A percentile compares a stretch with the other conserved stretches of the same genome.
Evolutionary conservation across 345 rosid genomes (phyloP).

Genomic region (Hibiscus trionum): DNA sequence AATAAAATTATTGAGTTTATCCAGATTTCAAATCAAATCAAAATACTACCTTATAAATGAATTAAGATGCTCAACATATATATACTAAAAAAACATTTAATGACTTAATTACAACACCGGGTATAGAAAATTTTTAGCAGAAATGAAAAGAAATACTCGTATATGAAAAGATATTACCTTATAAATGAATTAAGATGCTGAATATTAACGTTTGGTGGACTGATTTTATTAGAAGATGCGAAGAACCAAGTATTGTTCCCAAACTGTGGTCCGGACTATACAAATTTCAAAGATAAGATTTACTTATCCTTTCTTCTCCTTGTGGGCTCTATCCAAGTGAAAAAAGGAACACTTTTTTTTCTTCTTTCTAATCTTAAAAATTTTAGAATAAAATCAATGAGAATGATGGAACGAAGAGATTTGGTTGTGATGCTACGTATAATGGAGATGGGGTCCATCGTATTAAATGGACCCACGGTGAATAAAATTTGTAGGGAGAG

Average conservation of each 20-base stretch:
- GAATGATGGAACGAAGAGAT: slow-evolving; percentile 9
- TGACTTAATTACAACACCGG: too few relatives aligned
- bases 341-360: slow-evolving; percentile 11
- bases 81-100: too few relatives aligned
- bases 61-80: too few relatives aligned
- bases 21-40: too few relatives aligned
- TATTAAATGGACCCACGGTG: slow-evolving; percentile 18
- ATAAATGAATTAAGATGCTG: too few relatives aligned
- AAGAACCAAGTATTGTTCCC: background rate
- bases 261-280: background rate
- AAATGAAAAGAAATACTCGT: too few relatives aligned
- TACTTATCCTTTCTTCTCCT: background rate
- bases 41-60: too few relatives aligned
- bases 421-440: slow-evolving; percentile 4
- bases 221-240: background rate
- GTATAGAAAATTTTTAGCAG: too few relatives aligned
- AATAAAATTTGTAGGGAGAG: slow-evolving; percentile 15
- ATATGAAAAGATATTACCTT: too few relatives aligned
- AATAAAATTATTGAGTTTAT: too few relatives aligned
- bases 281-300: slow-evolving; percentile 8
- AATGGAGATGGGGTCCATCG: slow-evolving; percentile 28
- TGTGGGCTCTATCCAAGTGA: slow-evolving; percentile 45
- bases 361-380: background rate
- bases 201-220: too few relatives aligned
- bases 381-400: background rate